Conservation (phyloP, 805 yeast species). For the Isabelozyma gotoi region DNA sequence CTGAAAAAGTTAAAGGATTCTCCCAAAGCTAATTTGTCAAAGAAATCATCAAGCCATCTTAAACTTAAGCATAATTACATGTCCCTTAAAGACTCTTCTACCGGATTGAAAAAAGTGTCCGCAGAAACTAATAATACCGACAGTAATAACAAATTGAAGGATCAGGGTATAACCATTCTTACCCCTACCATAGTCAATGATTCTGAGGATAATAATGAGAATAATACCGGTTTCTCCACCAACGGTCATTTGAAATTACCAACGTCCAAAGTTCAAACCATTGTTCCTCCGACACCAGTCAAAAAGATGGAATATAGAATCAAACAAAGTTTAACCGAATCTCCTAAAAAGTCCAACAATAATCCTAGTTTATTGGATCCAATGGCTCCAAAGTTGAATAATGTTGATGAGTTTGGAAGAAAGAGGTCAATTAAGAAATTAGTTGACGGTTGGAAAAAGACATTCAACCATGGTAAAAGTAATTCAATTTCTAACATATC, state of each 20-base stretch:
- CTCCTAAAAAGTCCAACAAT: slow-evolving; percentile 5
- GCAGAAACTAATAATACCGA: slow-evolving; percentile 5
- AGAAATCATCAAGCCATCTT: slow-evolving; percentile 6
- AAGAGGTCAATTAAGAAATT: slow-evolving; percentile 36
- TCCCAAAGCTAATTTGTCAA: background rate
- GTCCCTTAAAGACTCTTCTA: slow-evolving; percentile 40
- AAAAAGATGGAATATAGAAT: slow-evolving; percentile 51
- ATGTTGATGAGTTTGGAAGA: slow-evolving; percentile 20
- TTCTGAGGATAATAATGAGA: background rate
- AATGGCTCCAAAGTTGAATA: slow-evolving; percentile 4
- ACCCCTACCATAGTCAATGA: slow-evolving; percentile 1
- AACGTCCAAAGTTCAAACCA: slow-evolving; percentile 38
- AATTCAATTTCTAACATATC: slow-evolving; percentile 1
- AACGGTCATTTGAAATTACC: slow-evolving; percentile 55
- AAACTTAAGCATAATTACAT: slow-evolving; percentile 32
- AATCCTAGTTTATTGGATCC: background rate
- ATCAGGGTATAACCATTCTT: background rate
- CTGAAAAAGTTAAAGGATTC: slow-evolving; percentile 7
- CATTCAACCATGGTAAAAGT: slow-evolving; percentile 17
- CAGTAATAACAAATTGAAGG: background rate
- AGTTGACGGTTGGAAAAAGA: slow-evolving; percentile 42
- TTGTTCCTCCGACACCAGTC: slow-evolving; percentile 69
- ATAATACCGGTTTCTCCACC: slow-evolving; percentile 42
- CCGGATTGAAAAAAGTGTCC: slow-evolving; percentile 34
- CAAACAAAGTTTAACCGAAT: slow-evolving; percentile 10